phyloP scores from a whole-genome alignment of 1,284 basidiomycete species.

The Heterobasidion occidentale region DNA sequence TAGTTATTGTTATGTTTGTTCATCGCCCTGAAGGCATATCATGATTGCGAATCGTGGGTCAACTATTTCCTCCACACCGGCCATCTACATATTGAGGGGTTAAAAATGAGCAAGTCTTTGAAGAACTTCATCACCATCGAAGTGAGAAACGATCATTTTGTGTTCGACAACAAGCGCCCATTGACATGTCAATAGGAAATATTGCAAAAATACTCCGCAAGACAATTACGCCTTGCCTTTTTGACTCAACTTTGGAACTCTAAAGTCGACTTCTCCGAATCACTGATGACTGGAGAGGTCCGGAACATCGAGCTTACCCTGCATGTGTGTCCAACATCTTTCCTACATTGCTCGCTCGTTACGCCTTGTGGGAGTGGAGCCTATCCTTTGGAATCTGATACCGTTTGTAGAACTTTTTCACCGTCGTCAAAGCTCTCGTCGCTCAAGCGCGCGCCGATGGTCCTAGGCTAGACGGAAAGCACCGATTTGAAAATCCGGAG shows the following conservation, averaged over 20 bases:
- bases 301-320: constrained; percentile 80
- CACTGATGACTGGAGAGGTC: constrained; percentile 84
- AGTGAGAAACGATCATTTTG: constrained; percentile 36
- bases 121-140: constrained; percentile 99
- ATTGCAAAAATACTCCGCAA: constrained; percentile 76
- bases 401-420: constrained; percentile 83
- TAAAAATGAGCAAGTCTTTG: constrained; percentile 99
- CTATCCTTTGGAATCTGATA: background rate
- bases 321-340: constrained; percentile 53
- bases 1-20: background rate
- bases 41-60: constrained; percentile 91
- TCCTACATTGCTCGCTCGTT: background rate
- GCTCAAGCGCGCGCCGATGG: constrained; percentile 42
- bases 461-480: constrained; percentile 45
- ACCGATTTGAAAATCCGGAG: constrained; percentile 61
- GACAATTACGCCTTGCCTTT: constrained; percentile 94
- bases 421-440: constrained; percentile 77
- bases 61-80: constrained; percentile 99
- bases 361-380: background rate
- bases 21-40: constrained; percentile 62
- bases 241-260: constrained; percentile 89
- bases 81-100: constrained; percentile 95
- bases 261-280: constrained; percentile 93
- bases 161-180: constrained; percentile 2
- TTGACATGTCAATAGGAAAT: constrained; percentile 60